Percentiles rank a stretch among this genome's conserved stretches.
Evolutionary conservation across 2,329 filamentous ascomycete species (phyloP).

Genomic region (Ramichloridium luteum): DNA sequence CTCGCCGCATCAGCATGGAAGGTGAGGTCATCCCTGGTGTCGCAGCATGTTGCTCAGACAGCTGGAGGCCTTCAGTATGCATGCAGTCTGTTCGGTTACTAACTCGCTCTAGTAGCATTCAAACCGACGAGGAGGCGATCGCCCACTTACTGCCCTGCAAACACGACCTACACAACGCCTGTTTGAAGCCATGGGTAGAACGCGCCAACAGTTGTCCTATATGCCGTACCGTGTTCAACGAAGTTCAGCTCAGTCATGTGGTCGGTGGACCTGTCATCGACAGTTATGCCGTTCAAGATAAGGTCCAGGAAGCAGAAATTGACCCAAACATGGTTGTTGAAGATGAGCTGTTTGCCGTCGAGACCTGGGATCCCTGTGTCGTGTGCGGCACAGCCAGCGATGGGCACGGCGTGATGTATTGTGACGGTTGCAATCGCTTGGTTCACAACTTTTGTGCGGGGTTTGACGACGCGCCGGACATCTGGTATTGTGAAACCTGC

Average conservation of each 20-base stretch:
- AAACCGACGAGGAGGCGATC: constrained; percentile 40
- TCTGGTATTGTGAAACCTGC: constrained; percentile 88
- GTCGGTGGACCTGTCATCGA: constrained; percentile 52
- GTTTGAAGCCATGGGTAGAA: constrained; percentile 87
- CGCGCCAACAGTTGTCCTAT: constrained; percentile 97
- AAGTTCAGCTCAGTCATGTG: constrained; percentile 70
- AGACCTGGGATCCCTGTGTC: constrained; percentile 58
- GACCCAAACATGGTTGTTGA: constrained; percentile 66
- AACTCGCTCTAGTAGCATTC: constrained; percentile 17
- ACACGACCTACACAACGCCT: constrained; percentile 85
- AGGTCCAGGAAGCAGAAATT: constrained; percentile 81
- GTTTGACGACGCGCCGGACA: constrained; percentile 45
- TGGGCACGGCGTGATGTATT: constrained; percentile 75
- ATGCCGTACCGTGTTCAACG: constrained; percentile 82
- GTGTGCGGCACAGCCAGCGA: constrained; percentile 72
- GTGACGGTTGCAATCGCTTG: constrained; percentile 77
- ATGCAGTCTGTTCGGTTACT: constrained; percentile 16
- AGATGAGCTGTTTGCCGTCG: constrained; percentile 45
- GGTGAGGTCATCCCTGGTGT: constrained; percentile 25
- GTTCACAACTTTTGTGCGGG: constrained; percentile 91
- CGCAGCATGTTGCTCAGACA: constrained; percentile 15
- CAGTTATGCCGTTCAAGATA: constrained; percentile 60
- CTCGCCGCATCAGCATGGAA: constrained; percentile 30
- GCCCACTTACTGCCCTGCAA: constrained; percentile 63
- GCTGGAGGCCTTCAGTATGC: constrained; percentile 23